Conservation (phyloP, 2,329 filamentous ascomycete species). For the Epicoccum sorghinum region DNA sequence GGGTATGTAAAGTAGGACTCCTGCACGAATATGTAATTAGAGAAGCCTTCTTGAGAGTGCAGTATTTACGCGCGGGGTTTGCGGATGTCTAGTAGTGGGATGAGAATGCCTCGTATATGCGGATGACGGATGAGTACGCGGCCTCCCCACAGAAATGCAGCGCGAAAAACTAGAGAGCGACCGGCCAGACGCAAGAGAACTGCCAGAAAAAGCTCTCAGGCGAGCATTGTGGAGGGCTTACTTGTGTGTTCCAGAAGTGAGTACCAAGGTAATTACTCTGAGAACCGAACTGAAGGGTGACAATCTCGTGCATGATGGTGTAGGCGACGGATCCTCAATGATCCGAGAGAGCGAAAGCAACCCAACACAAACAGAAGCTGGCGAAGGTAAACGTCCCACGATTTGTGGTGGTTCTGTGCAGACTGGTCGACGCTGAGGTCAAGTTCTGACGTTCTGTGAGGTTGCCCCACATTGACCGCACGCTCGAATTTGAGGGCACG, state of each 20-base stretch:
- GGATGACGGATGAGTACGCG: slow-evolving; percentile 27
- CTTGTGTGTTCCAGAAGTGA: slow-evolving; percentile 97
- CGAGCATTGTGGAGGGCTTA: slow-evolving; percentile 43
- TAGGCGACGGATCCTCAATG: background rate
- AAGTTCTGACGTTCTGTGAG: slow-evolving; percentile 13
- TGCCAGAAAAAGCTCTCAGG: background rate
- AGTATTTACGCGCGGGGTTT: background rate
- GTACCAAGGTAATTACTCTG: slow-evolving; percentile 91
- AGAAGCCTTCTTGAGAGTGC: background rate
- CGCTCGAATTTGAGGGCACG: slow-evolving; percentile 1
- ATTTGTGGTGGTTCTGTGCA: background rate
- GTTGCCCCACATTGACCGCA: slow-evolving; percentile 12
- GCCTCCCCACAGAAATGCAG: slow-evolving; percentile 21
- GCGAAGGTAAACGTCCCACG: background rate
- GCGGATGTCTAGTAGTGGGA: background rate
- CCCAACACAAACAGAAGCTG: background rate
- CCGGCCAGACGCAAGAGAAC: background rate
- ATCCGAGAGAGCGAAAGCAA: background rate
- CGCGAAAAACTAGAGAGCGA: background rate
- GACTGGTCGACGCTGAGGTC: slow-evolving; percentile 2
- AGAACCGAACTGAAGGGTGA: slow-evolving; percentile 92
- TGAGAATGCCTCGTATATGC: slow-evolving; percentile 6
- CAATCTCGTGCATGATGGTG: slow-evolving; percentile 82
- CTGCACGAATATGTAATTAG: slow-evolving; percentile 51
- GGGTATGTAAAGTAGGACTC: slow-evolving; percentile 97